Conservation (phyloP, 495 filamentous ascomycete genomes). For the Penicillium turbatum region DNA sequence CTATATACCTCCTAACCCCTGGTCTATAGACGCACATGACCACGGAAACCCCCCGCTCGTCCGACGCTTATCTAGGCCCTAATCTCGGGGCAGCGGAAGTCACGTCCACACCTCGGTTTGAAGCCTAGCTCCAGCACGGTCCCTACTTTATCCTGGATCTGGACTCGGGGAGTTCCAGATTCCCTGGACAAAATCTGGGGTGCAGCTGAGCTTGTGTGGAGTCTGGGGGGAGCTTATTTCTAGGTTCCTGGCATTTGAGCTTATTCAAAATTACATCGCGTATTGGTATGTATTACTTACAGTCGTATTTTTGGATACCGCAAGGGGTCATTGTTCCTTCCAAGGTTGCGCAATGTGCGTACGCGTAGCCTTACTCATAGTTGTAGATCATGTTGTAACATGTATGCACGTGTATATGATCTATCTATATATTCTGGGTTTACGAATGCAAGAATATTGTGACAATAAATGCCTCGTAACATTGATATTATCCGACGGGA, state of each 20-base stretch:
- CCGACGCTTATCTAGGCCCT: conserved; percentile 15
- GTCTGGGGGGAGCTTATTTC: conserved; percentile 8
- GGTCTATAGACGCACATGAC: not conserved
- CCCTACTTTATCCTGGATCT: conserved; percentile 17
- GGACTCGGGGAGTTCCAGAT: not conserved
- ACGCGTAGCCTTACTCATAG: too few relatives aligned
- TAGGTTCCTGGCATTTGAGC: conserved; percentile 3
- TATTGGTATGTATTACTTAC: conserved; percentile 6
- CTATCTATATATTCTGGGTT: too few relatives aligned
- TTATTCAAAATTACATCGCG: conserved; percentile 6
- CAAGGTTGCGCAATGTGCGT: too few relatives aligned
- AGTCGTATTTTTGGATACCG: not conserved
- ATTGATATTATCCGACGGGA: conserved; percentile 34
- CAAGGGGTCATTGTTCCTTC: too few relatives aligned
- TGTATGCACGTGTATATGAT: not conserved
- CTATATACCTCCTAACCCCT: not conserved
- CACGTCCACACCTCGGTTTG: conserved; percentile 5
- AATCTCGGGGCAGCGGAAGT: conserved; percentile 25
- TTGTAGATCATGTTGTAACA: too few relatives aligned
- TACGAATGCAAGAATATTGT: not conserved
- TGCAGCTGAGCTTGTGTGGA: conserved; percentile 27
- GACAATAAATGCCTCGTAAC: conserved; percentile 17
- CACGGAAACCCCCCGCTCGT: conserved; percentile 14
- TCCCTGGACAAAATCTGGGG: conserved; percentile 23
- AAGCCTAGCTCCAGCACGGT: conserved; percentile 17